phyloP scores from a whole-genome alignment of 257 asterid genomes.

The Plantago elongata region DNA sequence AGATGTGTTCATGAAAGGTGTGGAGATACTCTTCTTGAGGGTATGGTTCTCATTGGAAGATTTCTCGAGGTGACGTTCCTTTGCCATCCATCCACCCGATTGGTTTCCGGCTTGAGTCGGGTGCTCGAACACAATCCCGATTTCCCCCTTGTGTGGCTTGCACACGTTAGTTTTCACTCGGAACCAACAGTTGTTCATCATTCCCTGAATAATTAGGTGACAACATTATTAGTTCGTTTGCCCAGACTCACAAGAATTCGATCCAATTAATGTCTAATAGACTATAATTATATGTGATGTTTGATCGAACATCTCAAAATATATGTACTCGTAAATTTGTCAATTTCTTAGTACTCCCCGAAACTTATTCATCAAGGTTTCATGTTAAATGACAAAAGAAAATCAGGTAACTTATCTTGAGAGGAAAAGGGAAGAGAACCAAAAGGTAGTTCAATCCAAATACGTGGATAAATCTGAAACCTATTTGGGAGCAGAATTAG shows the following conservation, averaged over 20 bases:
- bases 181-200: slow-evolving; percentile 99
- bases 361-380: too few relatives aligned
- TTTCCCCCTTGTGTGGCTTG: slow-evolving; percentile 76
- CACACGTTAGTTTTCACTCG: slow-evolving; percentile 71
- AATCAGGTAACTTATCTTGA: too few relatives aligned
- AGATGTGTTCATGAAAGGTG: slow-evolving; percentile 84
- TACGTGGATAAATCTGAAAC: too few relatives aligned
- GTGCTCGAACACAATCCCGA: slow-evolving; percentile 87
- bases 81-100: slow-evolving; percentile 98
- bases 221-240: neutral
- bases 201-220: slow-evolving; percentile 45
- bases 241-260: neutral
- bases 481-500: too few relatives aligned
- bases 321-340: too few relatives aligned
- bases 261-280: too few relatives aligned
- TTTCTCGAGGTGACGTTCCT: slow-evolving; percentile 59
- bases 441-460: too few relatives aligned
- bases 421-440: too few relatives aligned
- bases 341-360: too few relatives aligned
- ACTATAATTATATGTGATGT: too few relatives aligned
- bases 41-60: slow-evolving; percentile 37
- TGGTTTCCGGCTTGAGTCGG: slow-evolving; percentile 88
- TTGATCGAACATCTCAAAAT: too few relatives aligned
- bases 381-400: too few relatives aligned
- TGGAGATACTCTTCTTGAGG: slow-evolving; percentile 66